Conservation (phyloP, 495 filamentous ascomycete species). For the Penicillium nucicola region DNA sequence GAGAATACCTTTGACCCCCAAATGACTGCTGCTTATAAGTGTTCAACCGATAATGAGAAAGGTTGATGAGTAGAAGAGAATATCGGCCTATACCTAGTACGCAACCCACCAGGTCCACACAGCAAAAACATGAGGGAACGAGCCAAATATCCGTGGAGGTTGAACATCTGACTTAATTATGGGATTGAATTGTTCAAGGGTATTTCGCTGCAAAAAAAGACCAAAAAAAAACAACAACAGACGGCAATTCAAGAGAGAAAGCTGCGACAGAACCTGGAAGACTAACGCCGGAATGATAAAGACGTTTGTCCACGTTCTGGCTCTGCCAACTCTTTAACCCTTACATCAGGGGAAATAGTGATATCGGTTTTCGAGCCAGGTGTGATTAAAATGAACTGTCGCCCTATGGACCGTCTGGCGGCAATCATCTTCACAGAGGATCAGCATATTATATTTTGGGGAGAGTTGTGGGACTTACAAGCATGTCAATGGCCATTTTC, state of each 20-base stretch:
- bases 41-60: too few species aligned
- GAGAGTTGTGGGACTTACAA: constrained; percentile 57
- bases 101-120: too few species aligned
- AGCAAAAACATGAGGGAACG: too few species aligned
- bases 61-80: too few species aligned
- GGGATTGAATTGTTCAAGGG: background rate
- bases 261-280: background rate
- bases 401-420: constrained; percentile 77
- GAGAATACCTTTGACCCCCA: too few species aligned
- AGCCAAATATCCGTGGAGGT: too few species aligned
- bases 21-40: too few species aligned
- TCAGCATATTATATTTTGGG: constrained; percentile 9
- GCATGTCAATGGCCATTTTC: constrained; percentile 90
- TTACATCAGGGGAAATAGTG: constrained; percentile 71
- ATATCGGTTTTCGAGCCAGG: constrained; percentile 79
- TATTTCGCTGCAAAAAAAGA: background rate
- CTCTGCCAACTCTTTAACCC: constrained; percentile 76
- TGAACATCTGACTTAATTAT: background rate
- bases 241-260: background rate
- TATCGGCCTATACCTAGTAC: too few species aligned
- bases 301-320: constrained; percentile 52
- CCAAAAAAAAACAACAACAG: too few species aligned
- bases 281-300: constrained; percentile 27
- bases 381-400: constrained; percentile 96
- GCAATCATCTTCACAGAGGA: constrained; percentile 61